Evolutionary conservation across 2,329 filamentous ascomycete genomes (phyloP).

Genomic region (Nannizziopsis arthrosporioides): DNA sequence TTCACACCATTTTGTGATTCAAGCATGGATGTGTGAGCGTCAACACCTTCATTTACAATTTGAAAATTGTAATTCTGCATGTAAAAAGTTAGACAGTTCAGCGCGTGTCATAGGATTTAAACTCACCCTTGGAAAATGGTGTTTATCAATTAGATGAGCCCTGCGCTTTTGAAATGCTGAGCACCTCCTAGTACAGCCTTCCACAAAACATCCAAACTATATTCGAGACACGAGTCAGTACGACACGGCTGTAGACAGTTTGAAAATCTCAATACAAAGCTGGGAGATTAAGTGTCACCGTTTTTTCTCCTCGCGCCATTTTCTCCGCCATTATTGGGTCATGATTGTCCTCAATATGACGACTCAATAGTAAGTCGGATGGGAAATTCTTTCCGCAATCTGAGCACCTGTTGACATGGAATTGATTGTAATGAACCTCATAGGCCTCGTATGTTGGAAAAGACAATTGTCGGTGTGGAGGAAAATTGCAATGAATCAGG

Average conservation of each 20-base stretch:
- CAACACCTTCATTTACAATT: slow-evolving; percentile 80
- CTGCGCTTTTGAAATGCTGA: slow-evolving; percentile 71
- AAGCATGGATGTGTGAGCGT: slow-evolving; percentile 69
- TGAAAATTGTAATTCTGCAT: slow-evolving; percentile 67
- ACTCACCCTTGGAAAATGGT: slow-evolving; percentile 62
- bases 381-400: slow-evolving; percentile 84
- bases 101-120: background rate
- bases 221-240: background rate
- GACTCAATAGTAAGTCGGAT: slow-evolving; percentile 61
- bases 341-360: slow-evolving; percentile 88
- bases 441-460: slow-evolving; percentile 72
- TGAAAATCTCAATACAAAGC: background rate
- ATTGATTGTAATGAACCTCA: slow-evolving; percentile 71
- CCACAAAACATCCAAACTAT: slow-evolving; percentile 79
- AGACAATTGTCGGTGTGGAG: slow-evolving; percentile 61
- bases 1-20: slow-evolving; percentile 32
- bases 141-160: slow-evolving; percentile 86
- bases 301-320: slow-evolving; percentile 73
- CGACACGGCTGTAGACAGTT: background rate
- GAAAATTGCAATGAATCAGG: slow-evolving; percentile 68
- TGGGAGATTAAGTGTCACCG: slow-evolving; percentile 37
- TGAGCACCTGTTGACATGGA: slow-evolving; percentile 72
- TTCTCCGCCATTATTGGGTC: slow-evolving; percentile 64
- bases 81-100: background rate
- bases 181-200: slow-evolving; percentile 76